Evolutionary conservation across 768 basidiomycete genomes (phyloP).

Genomic region (Megacollybia marginata): DNA sequence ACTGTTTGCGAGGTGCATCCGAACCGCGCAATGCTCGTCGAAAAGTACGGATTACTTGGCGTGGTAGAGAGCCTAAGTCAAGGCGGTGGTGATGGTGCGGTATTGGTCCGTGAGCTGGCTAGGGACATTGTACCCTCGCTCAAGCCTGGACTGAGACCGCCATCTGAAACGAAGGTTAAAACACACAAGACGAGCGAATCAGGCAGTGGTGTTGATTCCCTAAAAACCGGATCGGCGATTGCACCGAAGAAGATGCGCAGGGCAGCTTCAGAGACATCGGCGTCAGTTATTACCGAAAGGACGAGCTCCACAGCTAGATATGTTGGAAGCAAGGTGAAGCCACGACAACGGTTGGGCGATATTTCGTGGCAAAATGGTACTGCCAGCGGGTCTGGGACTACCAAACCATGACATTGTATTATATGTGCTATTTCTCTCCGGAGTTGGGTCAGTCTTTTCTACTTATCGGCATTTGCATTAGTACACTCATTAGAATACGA

Average conservation of each 20-base stretch:
- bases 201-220: no score
- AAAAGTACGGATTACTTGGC: conserved; percentile 72
- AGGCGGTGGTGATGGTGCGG: conserved; percentile 72
- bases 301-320: conserved; percentile 1
- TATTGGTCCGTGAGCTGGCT: conserved; percentile 85
- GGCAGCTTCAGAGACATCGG: conserved; percentile 62
- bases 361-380: conserved; percentile 46
- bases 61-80: conserved; percentile 76
- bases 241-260: conserved; percentile 63
- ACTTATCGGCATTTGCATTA: no score
- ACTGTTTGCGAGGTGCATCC: conserved; percentile 88
- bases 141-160: conserved; percentile 62
- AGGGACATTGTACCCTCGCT: conserved; percentile 78
- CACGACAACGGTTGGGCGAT: conserved; percentile 53
- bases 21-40: conserved; percentile 74
- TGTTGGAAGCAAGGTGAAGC: conserved; percentile 15
- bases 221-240: conserved; percentile 16
- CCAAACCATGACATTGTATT: no score
- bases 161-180: conserved; percentile 4
- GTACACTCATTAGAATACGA: no score
- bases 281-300: conserved; percentile 14
- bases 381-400: no score
- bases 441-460: no score
- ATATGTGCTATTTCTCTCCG: no score
- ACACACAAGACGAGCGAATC: no score